Base-by-base conservation (phyloP, 495 filamentous ascomycete genomes). In the Xanthoparmelia taractica region DNA sequence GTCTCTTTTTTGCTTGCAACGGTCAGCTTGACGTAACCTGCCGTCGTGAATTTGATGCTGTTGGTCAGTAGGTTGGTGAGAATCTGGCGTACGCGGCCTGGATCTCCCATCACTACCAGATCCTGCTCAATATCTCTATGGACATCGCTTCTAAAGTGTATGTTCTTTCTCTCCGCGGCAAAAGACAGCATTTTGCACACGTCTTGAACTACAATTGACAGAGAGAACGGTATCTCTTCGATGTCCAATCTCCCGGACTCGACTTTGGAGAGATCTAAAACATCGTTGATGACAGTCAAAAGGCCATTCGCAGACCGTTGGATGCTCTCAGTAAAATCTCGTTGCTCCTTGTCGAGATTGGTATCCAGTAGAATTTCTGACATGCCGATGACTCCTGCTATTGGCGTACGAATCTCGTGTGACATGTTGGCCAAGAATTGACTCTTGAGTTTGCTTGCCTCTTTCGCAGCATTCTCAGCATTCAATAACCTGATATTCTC, bases 281-380 rank as follows among this genome's bases (percentile, higher is more conserved):
- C 92, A 66, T 96, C 90, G 63, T 96, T 95, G 72, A 96, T 94
- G 29, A 96, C 87, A 5, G 88, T 89, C 25, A 96, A 74, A n/a
- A 96, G 75, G 4, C 86, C 82, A 59, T 91, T 91, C 0, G 86
- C 90, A 0, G 90, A 94, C 25, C 89, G 81, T 66, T 91, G 84
- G 36, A 96, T 86, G 64, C 90, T 91, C 48, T 88, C 85, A 0
- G 87, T 84, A 60, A 83, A 90, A 45, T 94, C 89, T 29, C 78
- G 77, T 68, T 93, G 89, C 56, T 92, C 86, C 4, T 80, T 74
- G 45, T 80, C 77, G 33, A 96, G 73, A 10, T 77, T 69, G n/a
- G 84, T 89, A 66, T 87, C 86, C 27, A 86, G 72, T 36, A 92
- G 74, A 61, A 90, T 79, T 47, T 89, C 84, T 7, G 87, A 76